These are phyloP conservation scores for Cyberlindnera maclurae DNA, from an alignment of 805 yeast genomes.

Conservation along the genomic window DNA sequence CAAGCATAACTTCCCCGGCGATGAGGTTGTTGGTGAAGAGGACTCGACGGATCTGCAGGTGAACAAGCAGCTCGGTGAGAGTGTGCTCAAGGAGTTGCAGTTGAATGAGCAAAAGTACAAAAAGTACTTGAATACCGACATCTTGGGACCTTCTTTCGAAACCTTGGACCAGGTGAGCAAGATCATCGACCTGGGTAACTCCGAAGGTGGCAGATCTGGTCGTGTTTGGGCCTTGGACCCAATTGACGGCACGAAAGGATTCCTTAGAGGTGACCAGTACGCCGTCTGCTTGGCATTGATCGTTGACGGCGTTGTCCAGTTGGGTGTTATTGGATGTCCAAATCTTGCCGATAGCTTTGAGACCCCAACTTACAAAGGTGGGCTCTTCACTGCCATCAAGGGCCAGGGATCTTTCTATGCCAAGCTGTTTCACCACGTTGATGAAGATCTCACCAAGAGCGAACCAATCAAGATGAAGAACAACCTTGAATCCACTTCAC, in stretches of 20 bases:
- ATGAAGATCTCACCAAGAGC: slow-evolving; percentile 27
- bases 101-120: slow-evolving; percentile 43
- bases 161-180: slow-evolving; percentile 45
- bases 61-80: slow-evolving; percentile 38
- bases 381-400: slow-evolving; percentile 62
- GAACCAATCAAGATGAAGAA: slow-evolving; percentile 45
- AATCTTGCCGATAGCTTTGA: slow-evolving; percentile 49
- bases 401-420: slow-evolving; percentile 56
- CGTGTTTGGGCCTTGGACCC: slow-evolving; percentile 98
- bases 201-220: slow-evolving; percentile 70
- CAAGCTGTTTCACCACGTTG: slow-evolving; percentile 30
- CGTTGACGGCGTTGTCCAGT: slow-evolving; percentile 74
- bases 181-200: slow-evolving; percentile 74
- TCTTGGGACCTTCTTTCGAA: slow-evolving; percentile 32
- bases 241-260: slow-evolving; percentile 97
- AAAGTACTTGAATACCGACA: slow-evolving; percentile 13
- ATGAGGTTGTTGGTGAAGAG: slow-evolving; percentile 92
- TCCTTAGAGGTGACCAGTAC: slow-evolving; percentile 91
- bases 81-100: slow-evolving; percentile 54
- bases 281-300: slow-evolving; percentile 92
- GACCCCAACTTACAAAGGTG: slow-evolving; percentile 47
- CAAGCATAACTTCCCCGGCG: slow-evolving; percentile 69
- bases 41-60: slow-evolving; percentile 63
- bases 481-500: slow-evolving; percentile 33
- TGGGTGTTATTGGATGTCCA: slow-evolving; percentile 97